Evolutionary conservation across 2,329 filamentous ascomycete genomes (phyloP).

Genomic region (Diaporthe amygdali): DNA sequence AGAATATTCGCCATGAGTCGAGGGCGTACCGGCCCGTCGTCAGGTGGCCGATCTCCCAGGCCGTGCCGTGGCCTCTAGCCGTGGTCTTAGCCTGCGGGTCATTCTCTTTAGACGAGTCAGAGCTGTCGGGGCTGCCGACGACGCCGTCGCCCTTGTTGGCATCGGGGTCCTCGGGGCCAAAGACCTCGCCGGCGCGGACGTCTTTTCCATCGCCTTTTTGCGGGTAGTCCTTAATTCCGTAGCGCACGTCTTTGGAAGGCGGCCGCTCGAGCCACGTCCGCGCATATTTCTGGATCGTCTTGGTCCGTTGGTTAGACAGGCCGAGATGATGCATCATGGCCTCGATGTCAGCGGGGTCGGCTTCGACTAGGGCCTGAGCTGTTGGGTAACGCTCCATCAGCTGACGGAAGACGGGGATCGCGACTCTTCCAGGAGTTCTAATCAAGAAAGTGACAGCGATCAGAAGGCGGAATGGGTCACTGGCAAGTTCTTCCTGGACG

Average conservation of each 20-base stretch:
- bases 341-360: conserved; percentile 60
- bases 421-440: conserved; percentile 74
- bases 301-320: conserved; percentile 70
- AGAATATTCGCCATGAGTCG: conserved; percentile 95
- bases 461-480: conserved; percentile 79
- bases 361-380: conserved; percentile 64
- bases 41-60: conserved; percentile 87
- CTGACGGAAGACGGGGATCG: conserved; percentile 76
- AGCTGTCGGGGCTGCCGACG: not conserved
- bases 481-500: conserved; percentile 79
- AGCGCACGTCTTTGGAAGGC: conserved; percentile 63
- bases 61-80: conserved; percentile 39
- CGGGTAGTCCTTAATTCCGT: conserved; percentile 54
- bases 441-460: conserved; percentile 86
- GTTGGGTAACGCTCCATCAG: conserved; percentile 74
- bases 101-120: conserved; percentile 24
- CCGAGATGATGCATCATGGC: conserved; percentile 73
- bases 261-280: conserved; percentile 69
- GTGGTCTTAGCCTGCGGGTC: conserved; percentile 18
- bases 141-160: not conserved
- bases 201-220: conserved; percentile 34
- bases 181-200: conserved; percentile 34
- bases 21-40: conserved; percentile 83
- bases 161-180: conserved; percentile 31
- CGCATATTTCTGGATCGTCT: conserved; percentile 73